Conservation (phyloP, 2,329 filamentous ascomycete species). For the Fusarium bulbicola region DNA sequence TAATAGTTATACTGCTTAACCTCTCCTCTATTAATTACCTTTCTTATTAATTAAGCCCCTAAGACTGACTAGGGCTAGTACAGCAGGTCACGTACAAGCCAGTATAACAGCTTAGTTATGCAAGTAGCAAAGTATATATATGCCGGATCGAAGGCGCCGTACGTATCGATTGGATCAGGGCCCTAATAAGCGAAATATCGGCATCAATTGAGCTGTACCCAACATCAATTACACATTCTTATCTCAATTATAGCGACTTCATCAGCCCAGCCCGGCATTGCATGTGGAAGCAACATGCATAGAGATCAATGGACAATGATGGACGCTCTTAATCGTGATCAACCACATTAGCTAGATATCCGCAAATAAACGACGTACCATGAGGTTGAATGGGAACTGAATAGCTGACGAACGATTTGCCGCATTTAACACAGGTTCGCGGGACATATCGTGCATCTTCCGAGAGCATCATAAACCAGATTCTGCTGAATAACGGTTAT, state of each 20-base stretch:
- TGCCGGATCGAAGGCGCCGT: too few relatives aligned
- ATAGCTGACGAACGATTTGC: conserved; percentile 31
- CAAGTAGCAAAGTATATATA: too few relatives aligned
- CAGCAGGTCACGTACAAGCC: too few relatives aligned
- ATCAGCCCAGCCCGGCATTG: not conserved
- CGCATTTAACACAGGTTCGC: conserved; percentile 33
- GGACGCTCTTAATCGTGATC: conserved; percentile 16
- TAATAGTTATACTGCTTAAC: too few relatives aligned
- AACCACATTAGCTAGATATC: conserved; percentile 2
- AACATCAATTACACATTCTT: not conserved
- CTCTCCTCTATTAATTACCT: too few relatives aligned
- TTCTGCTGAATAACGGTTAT: conserved; percentile 1
- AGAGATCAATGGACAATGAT: not conserved
- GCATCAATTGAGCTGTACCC: not conserved
- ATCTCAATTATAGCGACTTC: not conserved
- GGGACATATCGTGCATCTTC: conserved; percentile 39
- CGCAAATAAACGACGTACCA: conserved; percentile 3
- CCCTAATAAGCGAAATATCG: not conserved
- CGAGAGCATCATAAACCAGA: conserved; percentile 33
- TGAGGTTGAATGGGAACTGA: conserved; percentile 17
- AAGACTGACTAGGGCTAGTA: too few relatives aligned
- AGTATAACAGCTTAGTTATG: too few relatives aligned
- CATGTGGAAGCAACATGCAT: not conserved
- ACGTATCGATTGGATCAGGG: too few relatives aligned
- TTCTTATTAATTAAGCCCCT: too few relatives aligned